A percentile compares a stretch with the other conserved stretches of the same genome.
phyloP scores from a whole-genome alignment of 192 early-diverging fungal species.

The Fimicolochytrium jonesii region DNA sequence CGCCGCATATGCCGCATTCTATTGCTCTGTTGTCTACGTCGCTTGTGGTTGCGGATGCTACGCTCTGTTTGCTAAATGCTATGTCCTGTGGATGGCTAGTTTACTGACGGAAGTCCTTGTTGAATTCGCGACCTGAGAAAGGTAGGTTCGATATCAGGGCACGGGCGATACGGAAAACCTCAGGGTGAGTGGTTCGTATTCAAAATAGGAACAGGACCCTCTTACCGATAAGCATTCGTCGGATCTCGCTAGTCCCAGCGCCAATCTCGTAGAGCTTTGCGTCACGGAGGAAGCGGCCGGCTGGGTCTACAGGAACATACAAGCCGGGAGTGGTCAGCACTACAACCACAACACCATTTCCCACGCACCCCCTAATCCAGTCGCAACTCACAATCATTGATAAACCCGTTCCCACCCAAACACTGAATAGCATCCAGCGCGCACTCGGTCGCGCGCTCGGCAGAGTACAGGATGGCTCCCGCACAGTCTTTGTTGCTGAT shows the following conservation, averaged over 20 bases:
- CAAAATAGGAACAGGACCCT: background rate
- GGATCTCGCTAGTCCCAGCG: slow-evolving; percentile 91
- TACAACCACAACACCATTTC: background rate
- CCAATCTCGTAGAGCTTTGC: slow-evolving; percentile 97
- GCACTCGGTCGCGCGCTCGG: slow-evolving; percentile 89
- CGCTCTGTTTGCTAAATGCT: too few species aligned
- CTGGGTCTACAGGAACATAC: slow-evolving; percentile 34
- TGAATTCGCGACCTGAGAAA: slow-evolving; percentile 42
- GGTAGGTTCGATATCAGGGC: background rate
- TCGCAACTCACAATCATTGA: slow-evolving; percentile 66
- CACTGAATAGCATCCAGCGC: slow-evolving; percentile 93
- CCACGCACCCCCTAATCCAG: background rate
- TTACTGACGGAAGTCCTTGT: slow-evolving; percentile 41
- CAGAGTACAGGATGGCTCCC: slow-evolving; percentile 87
- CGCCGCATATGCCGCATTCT: too few species aligned
- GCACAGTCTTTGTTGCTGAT: slow-evolving; percentile 89
- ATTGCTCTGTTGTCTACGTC: too few species aligned
- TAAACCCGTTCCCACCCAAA: slow-evolving; percentile 92
- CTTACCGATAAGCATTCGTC: slow-evolving; percentile 83
- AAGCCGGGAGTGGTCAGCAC: too few species aligned
- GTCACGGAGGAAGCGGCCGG: slow-evolving; percentile 84
- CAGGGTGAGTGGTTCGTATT: background rate
- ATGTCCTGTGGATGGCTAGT: background rate
- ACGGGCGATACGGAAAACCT: background rate
- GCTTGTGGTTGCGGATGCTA: too few species aligned